A percentile compares a stretch with the other conserved stretches of the same genome.
Evolutionary conservation across 108 stramenopile species (phyloP).

Genomic region (Fistulifera pelliculosa): DNA sequence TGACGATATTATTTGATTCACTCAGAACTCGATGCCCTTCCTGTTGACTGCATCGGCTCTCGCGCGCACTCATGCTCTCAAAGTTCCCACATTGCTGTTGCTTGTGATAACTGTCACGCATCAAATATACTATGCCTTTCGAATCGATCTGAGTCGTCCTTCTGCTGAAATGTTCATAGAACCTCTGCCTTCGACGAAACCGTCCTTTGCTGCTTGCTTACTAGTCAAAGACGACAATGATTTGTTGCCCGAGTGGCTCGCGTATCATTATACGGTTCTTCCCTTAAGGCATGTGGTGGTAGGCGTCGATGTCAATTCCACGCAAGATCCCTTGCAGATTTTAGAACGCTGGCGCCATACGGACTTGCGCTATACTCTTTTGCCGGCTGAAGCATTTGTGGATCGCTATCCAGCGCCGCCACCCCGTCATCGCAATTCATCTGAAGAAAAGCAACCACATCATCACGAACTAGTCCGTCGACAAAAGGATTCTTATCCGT

Average conservation of each 20-base stretch:
- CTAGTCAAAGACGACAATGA: conserved; percentile 40
- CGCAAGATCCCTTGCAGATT: conserved; percentile 17
- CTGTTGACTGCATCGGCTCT: too few relatives aligned
- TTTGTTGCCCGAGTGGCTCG: conserved; percentile 42
- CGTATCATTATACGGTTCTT: conserved; percentile 41
- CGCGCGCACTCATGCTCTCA: too few relatives aligned
- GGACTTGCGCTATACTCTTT: background rate
- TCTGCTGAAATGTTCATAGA: too few relatives aligned
- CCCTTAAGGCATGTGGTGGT: conserved; percentile 35
- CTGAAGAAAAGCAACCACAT: background rate
- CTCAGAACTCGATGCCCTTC: too few relatives aligned
- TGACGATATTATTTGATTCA: too few relatives aligned
- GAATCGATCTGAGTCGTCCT: too few relatives aligned
- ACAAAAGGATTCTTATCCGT: conserved; percentile 19
- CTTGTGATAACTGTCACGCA: too few relatives aligned
- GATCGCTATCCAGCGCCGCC: too few relatives aligned
- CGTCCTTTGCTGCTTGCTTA: conserved; percentile 42
- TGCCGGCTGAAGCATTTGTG: too few relatives aligned
- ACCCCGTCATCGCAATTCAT: too few relatives aligned
- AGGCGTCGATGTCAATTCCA: conserved; percentile 18
- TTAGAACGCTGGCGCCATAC: conserved; percentile 14
- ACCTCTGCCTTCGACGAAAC: background rate
- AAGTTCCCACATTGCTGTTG: too few relatives aligned
- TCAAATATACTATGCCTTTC: too few relatives aligned
- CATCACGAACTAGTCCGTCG: conserved; percentile 18